These are phyloP conservation scores for Cenococcum geophilum DNA, from an alignment of 495 filamentous ascomycete genomes.

Conservation along the genomic window DNA sequence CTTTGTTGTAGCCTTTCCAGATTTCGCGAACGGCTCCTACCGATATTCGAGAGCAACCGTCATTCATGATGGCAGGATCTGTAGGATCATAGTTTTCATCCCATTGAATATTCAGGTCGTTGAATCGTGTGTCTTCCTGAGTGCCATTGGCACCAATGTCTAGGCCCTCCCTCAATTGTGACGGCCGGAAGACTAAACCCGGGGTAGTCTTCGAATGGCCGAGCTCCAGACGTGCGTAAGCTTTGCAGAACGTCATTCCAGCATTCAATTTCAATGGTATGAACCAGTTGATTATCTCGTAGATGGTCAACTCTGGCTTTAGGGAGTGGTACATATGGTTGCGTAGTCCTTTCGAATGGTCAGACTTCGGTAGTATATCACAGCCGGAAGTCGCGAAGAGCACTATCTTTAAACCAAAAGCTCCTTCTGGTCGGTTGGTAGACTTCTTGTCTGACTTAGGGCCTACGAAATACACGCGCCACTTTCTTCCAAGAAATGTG, in stretches of 20 bases:
- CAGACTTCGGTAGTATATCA: conserved; percentile 7
- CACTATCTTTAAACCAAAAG: conserved; percentile 13
- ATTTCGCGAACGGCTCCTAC: conserved; percentile 25
- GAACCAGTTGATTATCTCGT: conserved; percentile 34
- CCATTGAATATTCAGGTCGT: conserved; percentile 27
- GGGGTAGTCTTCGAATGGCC: conserved; percentile 31
- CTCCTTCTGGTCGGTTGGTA: neutral
- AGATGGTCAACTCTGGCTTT: conserved; percentile 2
- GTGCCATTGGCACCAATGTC: conserved; percentile 27
- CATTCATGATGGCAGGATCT: conserved; percentile 29
- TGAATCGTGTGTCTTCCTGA: conserved; percentile 30
- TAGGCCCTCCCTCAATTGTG: conserved; percentile 25
- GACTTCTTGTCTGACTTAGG: conserved; percentile 25
- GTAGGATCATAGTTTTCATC: conserved; percentile 1
- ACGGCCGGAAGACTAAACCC: conserved; percentile 28
- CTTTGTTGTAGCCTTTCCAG: conserved; percentile 15
- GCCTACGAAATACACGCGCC: conserved; percentile 31
- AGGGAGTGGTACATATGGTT: neutral
- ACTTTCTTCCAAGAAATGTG: conserved; percentile 33
- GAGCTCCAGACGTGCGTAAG: conserved; percentile 36
- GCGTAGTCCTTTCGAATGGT: neutral
- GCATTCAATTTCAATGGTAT: conserved; percentile 32
- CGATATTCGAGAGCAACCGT: conserved; percentile 36
- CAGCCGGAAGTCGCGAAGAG: conserved; percentile 27
- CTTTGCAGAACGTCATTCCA: conserved; percentile 34